Evolutionary conservation across 352 stramenopile species (phyloP).

Genomic region (Globisporangium spiculum): DNA sequence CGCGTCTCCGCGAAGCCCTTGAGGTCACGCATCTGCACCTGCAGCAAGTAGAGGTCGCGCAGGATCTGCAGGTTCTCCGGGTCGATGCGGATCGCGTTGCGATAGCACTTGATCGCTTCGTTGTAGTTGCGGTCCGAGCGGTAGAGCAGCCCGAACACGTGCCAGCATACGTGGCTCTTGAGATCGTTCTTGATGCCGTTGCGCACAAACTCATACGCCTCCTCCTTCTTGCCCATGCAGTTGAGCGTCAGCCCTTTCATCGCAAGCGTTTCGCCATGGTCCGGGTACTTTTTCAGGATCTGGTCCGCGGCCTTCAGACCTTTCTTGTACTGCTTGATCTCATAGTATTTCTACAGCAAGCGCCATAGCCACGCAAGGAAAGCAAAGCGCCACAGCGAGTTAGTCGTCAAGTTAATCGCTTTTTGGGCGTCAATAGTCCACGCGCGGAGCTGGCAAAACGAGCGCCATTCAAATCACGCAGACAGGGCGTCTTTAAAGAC

Average conservation of each 20-base stretch:
- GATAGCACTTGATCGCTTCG: constrained; percentile 98
- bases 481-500: neutral
- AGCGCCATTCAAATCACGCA: neutral
- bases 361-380: neutral
- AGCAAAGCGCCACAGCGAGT: neutral
- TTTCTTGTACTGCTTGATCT: constrained; percentile 99
- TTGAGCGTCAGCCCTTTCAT: constrained; percentile 98
- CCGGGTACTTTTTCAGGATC: constrained; percentile 97
- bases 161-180: constrained; percentile 97
- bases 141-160: constrained; percentile 98
- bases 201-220: constrained; percentile 97
- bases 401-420: neutral
- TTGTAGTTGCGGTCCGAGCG: constrained; percentile 96
- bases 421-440: neutral
- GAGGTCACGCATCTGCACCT: constrained; percentile 91
- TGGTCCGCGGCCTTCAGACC: constrained; percentile 92
- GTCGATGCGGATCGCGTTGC: constrained; percentile 96
- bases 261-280: constrained; percentile 96
- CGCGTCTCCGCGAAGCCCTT: constrained; percentile 94
- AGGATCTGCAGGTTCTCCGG: constrained; percentile 97
- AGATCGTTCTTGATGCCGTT: constrained; percentile 91
- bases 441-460: neutral
- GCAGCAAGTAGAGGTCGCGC: constrained; percentile 94
- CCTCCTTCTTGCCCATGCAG: constrained; percentile 92
- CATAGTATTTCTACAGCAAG: constrained; percentile 91